Base-by-base conservation (phyloP, 2,329 filamentous ascomycete genomes). In the Ceratocystis huliohia region DNA sequence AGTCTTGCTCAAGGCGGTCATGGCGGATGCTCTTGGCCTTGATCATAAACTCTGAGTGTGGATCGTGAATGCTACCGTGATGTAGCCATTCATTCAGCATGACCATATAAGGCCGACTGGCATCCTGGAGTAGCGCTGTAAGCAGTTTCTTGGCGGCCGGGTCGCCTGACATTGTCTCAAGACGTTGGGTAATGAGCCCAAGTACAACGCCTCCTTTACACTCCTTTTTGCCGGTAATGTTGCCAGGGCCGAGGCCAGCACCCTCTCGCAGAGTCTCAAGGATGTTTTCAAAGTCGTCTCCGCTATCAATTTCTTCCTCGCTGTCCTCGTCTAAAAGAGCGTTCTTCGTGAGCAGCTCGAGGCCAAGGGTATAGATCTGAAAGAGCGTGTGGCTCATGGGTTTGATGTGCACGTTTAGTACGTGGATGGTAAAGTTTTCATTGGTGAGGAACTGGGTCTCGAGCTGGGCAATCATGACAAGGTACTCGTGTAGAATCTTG, bases 81-180 rank as follows among this genome's bases (percentile, higher is more conserved):
- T 99, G 94, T 17, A 99, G 79, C 94, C 94, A 99, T 74, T 97
- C 93, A 72, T 99, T 99, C 68, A 99, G 79, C 94, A 99, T 99
- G 53, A 84, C 83, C 92, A 97, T 96, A 74, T 99, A 99, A 0
- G 94, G 94, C 66, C 88, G 84, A 72, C 92, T 96, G 1, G 93
- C 88, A 75, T 97, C 93, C 66, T 90, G 83, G 53, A 99, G 76
- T 33, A 99, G 77, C 2, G 87, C 88, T 10, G 90, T 94, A 10
- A 99, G 81, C 22, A 99, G 77, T 28, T 86, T 84, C 69, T 90
- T 84, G 22, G 94, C 92, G 0, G 91, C 88, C 3, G 94, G 94
- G 73, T 99, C 94, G 59, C 94, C 94, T 1, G 93, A 94, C 84
- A 96, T 93, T 15, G 88, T 86, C 70, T 94, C 88, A 7, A 97